Percentiles rank a stretch among this genome's conserved stretches.
phyloP scores from a whole-genome alignment of 352 stramenopile species.

The Globisporangium nodosum region DNA sequence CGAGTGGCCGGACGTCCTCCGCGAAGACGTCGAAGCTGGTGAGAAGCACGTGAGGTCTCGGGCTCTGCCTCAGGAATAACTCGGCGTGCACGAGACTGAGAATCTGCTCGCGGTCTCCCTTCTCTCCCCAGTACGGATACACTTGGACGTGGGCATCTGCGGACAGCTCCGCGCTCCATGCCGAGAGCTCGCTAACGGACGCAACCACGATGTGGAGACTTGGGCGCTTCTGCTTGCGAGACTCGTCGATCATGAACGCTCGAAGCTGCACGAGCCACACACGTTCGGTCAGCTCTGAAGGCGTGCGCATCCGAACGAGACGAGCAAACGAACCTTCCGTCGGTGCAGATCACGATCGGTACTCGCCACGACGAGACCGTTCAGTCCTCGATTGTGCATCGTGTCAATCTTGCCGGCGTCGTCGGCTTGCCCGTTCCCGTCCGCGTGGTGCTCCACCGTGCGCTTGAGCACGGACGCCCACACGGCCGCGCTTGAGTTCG shows the following conservation, averaged over 20 bases:
- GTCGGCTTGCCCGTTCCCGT: neutral
- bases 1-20: constrained; percentile 35
- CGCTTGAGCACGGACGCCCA: neutral
- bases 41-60: constrained; percentile 41
- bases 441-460: neutral
- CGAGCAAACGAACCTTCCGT: constrained; percentile 3
- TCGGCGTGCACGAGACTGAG: constrained; percentile 32
- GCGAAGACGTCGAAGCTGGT: constrained; percentile 53
- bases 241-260: constrained; percentile 23
- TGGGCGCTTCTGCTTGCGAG: constrained; percentile 20
- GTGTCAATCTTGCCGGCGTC: constrained; percentile 4
- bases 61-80: constrained; percentile 22
- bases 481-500: neutral
- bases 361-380: constrained; percentile 18
- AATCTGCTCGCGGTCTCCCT: constrained; percentile 29
- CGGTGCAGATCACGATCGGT: constrained; percentile 11
- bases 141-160: constrained; percentile 21
- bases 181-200: constrained; percentile 24
- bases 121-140: constrained; percentile 53
- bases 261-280: constrained; percentile 14
- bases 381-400: constrained; percentile 23
- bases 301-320: neutral
- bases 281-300: neutral
- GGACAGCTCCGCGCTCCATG: constrained; percentile 34
- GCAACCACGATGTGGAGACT: constrained; percentile 42